Percentiles rank a stretch among this genome's conserved stretches.
Evolutionary conservation across 805 yeast genomes (phyloP).

Genomic region (Metschnikowia bowlesiae): DNA sequence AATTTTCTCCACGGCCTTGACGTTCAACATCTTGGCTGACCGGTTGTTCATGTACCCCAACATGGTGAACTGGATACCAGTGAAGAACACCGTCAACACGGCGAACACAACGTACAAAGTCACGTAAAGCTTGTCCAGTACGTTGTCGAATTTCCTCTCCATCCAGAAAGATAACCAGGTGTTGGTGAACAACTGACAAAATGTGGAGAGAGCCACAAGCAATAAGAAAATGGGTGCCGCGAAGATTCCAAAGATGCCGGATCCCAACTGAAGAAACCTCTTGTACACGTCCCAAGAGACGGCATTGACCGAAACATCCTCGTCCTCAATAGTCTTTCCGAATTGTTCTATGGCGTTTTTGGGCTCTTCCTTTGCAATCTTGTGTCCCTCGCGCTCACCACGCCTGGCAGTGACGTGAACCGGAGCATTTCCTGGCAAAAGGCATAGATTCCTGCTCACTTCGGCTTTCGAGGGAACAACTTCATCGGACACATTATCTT

Average conservation of each 20-base stretch:
- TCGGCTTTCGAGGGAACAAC: constrained; percentile 7
- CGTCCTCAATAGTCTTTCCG: constrained; percentile 34
- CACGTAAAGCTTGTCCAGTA: constrained; percentile 31
- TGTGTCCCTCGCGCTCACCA: constrained; percentile 1
- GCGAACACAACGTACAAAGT: constrained; percentile 34
- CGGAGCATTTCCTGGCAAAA: constrained; percentile 3
- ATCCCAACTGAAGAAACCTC: constrained; percentile 33
- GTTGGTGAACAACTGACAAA: constrained; percentile 39
- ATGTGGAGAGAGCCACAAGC: constrained; percentile 32
- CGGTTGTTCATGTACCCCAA: constrained; percentile 40
- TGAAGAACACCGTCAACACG: constrained; percentile 34
- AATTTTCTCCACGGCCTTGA: constrained; percentile 34
- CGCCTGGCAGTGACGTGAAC: not conserved
- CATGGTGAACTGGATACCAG: constrained; percentile 37
- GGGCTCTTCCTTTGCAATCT: constrained; percentile 2
- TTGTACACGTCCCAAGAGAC: constrained; percentile 38
- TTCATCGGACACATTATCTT: constrained; percentile 22
- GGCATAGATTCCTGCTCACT: constrained; percentile 6
- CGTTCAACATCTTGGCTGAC: constrained; percentile 34
- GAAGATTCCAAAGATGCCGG: constrained; percentile 32
- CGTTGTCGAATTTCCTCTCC: constrained; percentile 27
- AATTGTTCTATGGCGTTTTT: not conserved
- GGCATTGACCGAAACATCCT: constrained; percentile 36
- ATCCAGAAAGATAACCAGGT: constrained; percentile 45
- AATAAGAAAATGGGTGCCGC: constrained; percentile 33